These are phyloP conservation scores for Tetrahymena elliotti DNA, from an alignment of 73 alveolate species.

Conservation along the genomic window DNA sequence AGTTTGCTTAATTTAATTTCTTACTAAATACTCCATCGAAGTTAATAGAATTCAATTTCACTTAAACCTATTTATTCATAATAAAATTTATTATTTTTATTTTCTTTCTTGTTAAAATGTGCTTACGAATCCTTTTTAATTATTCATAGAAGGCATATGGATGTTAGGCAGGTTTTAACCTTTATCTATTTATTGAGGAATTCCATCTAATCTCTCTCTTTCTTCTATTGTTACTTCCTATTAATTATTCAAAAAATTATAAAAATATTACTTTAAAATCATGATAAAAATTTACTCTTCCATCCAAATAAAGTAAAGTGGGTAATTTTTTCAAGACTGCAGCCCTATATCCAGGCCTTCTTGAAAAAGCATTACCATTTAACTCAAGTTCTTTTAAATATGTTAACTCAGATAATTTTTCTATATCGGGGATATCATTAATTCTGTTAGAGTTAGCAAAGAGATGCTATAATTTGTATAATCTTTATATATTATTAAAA, in stretches of 20 bases:
- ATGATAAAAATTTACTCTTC: not conserved
- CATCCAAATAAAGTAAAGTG: conserved; percentile 50
- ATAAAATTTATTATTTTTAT: not conserved
- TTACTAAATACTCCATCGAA: conserved; percentile 36
- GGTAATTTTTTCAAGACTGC: conserved; percentile 62
- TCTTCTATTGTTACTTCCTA: conserved; percentile 48
- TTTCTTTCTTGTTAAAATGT: not conserved
- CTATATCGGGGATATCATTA: conserved; percentile 70
- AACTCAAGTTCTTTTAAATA: conserved; percentile 55
- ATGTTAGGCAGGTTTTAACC: conserved; percentile 24
- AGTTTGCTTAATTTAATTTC: not conserved
- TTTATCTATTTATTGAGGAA: conserved; percentile 14
- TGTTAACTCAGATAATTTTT: conserved; percentile 47
- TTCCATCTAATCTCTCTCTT: conserved; percentile 55
- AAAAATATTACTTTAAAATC: not conserved
- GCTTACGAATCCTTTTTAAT: not conserved
- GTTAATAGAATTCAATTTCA: conserved; percentile 27
- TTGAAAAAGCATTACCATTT: conserved; percentile 55
- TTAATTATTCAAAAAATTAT: not conserved
- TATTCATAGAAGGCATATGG: conserved; percentile 14
- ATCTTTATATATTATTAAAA: conserved; percentile 47
- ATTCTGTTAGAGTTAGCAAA: conserved; percentile 58
- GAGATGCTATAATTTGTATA: conserved; percentile 52
- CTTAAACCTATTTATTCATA: not conserved
- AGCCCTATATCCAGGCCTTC: conserved; percentile 67